A percentile compares a stretch with the other conserved stretches of the same genome.
Conservation (phyloP, 495 filamentous ascomycete species). For the Lophiotrema nucula region DNA sequence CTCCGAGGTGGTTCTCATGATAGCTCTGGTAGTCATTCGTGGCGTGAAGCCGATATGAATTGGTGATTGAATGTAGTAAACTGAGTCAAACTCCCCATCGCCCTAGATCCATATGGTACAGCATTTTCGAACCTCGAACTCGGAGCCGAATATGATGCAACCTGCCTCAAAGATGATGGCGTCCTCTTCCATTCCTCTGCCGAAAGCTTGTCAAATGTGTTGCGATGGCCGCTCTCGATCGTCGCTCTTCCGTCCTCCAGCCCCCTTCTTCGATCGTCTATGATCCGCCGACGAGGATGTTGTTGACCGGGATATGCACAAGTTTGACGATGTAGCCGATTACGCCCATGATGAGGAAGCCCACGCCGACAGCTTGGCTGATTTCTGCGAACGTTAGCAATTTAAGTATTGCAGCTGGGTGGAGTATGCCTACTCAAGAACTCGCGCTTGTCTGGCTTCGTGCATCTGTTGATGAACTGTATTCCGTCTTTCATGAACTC, state of each 20-base stretch:
- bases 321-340: slow-evolving; percentile 95
- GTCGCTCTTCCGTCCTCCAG: too few relatives aligned
- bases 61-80: too few relatives aligned
- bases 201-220: too few relatives aligned
- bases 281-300: slow-evolving; percentile 72
- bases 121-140: slow-evolving; percentile 1
- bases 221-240: too few relatives aligned
- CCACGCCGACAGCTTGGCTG: slow-evolving; percentile 90
- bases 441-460: slow-evolving; percentile 83
- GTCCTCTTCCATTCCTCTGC: too few relatives aligned
- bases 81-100: slow-evolving; percentile 33
- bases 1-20: too few relatives aligned
- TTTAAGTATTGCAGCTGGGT: neutral
- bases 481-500: slow-evolving; percentile 81
- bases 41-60: too few relatives aligned
- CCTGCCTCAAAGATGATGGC: neutral
- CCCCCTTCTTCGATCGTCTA: slow-evolving; percentile 38
- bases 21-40: too few relatives aligned
- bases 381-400: slow-evolving; percentile 54
- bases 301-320: slow-evolving; percentile 82
- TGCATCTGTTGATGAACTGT: slow-evolving; percentile 78
- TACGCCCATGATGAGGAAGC: slow-evolving; percentile 81
- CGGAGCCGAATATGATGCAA: neutral
- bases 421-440: slow-evolving; percentile 65
- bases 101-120: slow-evolving; percentile 25